Evolutionary conservation across 257 asterid species (phyloP), one percentile per base, ranked within the genome.

Genomic region (Catharanthus roseus): DNA sequence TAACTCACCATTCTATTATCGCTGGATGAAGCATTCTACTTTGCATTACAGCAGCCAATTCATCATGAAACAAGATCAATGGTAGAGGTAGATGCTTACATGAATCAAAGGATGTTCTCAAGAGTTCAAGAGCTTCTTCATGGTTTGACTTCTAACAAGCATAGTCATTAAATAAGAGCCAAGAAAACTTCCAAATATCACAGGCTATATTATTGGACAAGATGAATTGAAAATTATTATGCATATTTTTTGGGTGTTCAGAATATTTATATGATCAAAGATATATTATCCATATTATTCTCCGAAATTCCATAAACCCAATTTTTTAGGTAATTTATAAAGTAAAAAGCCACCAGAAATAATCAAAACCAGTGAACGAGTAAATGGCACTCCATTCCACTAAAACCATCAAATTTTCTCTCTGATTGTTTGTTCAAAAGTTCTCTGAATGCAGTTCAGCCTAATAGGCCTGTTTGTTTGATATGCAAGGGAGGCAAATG

Each of bases 101-200:
- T 54, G 96, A 87, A 72, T 89, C 88, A 74, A 87, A 81, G 70
- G 90, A 84, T 77, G 84, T 72, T 80, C 81, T 85, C 82, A 91
- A 78, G 74, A 91, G 90, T 83, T 87, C 97, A 85, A 91, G 78
- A 80, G 97, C 97, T 81, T 89, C 97, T 72, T 87, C 92, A 26
- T 78, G 68, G 77, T 87, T 89, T 76, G 95, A 74, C 76, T 84
- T 84, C 96, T 90, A 78, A 54, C 10, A 62, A 62, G 10, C 9
- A 47, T 41, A 24, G 38, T 47, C 3, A 44, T 42, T 39, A 21
- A 61, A 56, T 16, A 42, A 54, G 61, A 67, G 53, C 23, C 45
- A 53, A 62, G 21, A 36, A 68, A 53, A 58, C 36, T 29, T 33
- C 7, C 45, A 19, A 62, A 34, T 15, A 58, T 31, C 42, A n/a